phyloP scores from a whole-genome alignment of 352 stramenopile genomes.

The Globisporangium heterothallicum region DNA sequence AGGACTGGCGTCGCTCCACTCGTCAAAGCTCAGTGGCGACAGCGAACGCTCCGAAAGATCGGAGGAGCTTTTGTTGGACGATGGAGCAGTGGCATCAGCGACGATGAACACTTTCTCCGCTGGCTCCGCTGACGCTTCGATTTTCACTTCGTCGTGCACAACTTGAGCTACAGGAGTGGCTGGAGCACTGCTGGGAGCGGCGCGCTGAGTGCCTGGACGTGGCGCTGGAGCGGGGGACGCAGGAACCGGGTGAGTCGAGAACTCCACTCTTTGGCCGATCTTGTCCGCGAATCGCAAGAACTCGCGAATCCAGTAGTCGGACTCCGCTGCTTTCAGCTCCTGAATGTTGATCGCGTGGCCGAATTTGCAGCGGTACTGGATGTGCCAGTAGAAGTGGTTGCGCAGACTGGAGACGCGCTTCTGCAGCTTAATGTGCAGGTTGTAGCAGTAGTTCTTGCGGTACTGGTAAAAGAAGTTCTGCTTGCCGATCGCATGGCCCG shows the following conservation, averaged over 20 bases:
- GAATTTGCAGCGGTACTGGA: constrained; percentile 70
- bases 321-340: constrained; percentile 55
- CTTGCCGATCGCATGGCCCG: constrained; percentile 68
- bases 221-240: constrained; percentile 13
- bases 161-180: neutral
- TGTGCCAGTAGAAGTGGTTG: constrained; percentile 83
- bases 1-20: constrained; percentile 42
- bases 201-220: neutral
- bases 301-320: constrained; percentile 66
- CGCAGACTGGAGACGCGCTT: constrained; percentile 72
- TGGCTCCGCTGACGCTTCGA: constrained; percentile 1
- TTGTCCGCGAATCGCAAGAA: constrained; percentile 62
- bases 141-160: constrained; percentile 1
- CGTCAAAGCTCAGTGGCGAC: constrained; percentile 56
- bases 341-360: constrained; percentile 55
- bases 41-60: constrained; percentile 17
- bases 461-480: constrained; percentile 70
- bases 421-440: constrained; percentile 71
- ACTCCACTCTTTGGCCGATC: constrained; percentile 53
- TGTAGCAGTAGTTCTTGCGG: constrained; percentile 65
- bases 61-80: constrained; percentile 20
- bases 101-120: neutral
- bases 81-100: constrained; percentile 14
- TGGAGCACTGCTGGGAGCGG: neutral
- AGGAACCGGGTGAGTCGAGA: constrained; percentile 15